These are phyloP conservation scores for Sarocladium brachiariae DNA, from an alignment of 2,329 filamentous ascomycete genomes.

Conservation along the genomic window DNA sequence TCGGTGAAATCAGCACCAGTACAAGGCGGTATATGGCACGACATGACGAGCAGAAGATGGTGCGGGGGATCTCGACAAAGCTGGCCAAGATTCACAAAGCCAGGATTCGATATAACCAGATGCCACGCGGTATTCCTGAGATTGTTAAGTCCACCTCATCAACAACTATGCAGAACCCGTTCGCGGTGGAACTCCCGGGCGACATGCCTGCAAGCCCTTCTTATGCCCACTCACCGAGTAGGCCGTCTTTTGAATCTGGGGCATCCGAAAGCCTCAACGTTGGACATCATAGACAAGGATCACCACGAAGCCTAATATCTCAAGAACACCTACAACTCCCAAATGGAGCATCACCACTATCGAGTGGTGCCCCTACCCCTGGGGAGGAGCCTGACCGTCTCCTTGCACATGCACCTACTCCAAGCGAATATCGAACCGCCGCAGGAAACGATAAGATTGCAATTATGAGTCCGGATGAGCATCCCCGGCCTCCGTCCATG, in stretches of 20 bases:
- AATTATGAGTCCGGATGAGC: constrained; percentile 53
- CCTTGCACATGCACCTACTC: constrained; percentile 49
- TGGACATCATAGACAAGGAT: constrained; percentile 23
- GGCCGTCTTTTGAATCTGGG: constrained; percentile 51
- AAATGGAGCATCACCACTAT: constrained; percentile 20
- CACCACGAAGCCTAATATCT: constrained; percentile 39
- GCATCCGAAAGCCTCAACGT: constrained; percentile 39
- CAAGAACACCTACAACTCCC: constrained; percentile 35
- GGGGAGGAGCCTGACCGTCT: constrained; percentile 46
- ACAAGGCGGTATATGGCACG: constrained; percentile 77
- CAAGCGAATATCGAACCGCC: constrained; percentile 50
- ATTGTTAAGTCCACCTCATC: constrained; percentile 32
- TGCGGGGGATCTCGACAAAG: constrained; percentile 68
- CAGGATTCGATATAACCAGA: constrained; percentile 58
- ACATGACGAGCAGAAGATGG: constrained; percentile 68
- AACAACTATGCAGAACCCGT: constrained; percentile 35
- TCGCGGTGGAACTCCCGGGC: constrained; percentile 53
- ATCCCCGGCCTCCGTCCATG: constrained; percentile 31
- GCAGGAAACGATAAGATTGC: constrained; percentile 62
- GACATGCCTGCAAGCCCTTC: constrained; percentile 37
- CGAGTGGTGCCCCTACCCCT: constrained; percentile 18
- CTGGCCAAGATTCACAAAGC: constrained; percentile 77
- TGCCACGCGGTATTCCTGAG: constrained; percentile 35
- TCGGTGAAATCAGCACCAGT: constrained; percentile 91
- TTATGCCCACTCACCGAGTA: constrained; percentile 25